Evolutionary conservation across 306 rosid species (phyloP).

Genomic region (Lathyrus aphaca): DNA sequence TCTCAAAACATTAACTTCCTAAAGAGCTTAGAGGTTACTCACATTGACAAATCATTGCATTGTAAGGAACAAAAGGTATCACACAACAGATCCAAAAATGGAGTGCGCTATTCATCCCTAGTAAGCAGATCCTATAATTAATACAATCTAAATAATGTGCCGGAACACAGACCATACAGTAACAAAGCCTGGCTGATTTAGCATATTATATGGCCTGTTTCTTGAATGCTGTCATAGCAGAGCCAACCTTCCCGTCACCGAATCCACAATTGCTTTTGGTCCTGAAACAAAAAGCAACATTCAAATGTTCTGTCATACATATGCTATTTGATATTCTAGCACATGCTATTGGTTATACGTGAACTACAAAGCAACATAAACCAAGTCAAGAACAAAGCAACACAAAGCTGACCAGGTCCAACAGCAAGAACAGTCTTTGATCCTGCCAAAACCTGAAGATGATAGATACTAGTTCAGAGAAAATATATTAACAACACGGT

Average conservation of each 20-base stretch:
- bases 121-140: not conserved
- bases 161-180: not conserved
- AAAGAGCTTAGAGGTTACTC: not conserved
- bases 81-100: not conserved
- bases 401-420: slow-evolving; percentile 75
- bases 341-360: not conserved
- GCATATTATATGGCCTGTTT: slow-evolving; percentile 24
- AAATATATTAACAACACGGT: not conserved
- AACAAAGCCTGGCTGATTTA: slow-evolving; percentile 25
- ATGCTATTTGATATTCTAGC: slow-evolving; percentile 18
- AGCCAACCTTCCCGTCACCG: slow-evolving; percentile 71
- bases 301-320: slow-evolving; percentile 18
- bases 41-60: not conserved
- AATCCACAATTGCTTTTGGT: slow-evolving; percentile 64
- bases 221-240: slow-evolving; percentile 57
- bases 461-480: slow-evolving; percentile 9
- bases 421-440: slow-evolving; percentile 91
- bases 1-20: not conserved
- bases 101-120: not conserved
- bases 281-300: slow-evolving; percentile 50
- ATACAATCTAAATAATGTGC: slow-evolving; percentile 14
- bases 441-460: slow-evolving; percentile 73
- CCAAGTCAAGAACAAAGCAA: slow-evolving; percentile 27
- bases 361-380: slow-evolving; percentile 29
- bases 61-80: slow-evolving; percentile 4